Base-by-base conservation (phyloP, 2,329 filamentous ascomycete genomes). In the Helicocarpus griseus region DNA sequence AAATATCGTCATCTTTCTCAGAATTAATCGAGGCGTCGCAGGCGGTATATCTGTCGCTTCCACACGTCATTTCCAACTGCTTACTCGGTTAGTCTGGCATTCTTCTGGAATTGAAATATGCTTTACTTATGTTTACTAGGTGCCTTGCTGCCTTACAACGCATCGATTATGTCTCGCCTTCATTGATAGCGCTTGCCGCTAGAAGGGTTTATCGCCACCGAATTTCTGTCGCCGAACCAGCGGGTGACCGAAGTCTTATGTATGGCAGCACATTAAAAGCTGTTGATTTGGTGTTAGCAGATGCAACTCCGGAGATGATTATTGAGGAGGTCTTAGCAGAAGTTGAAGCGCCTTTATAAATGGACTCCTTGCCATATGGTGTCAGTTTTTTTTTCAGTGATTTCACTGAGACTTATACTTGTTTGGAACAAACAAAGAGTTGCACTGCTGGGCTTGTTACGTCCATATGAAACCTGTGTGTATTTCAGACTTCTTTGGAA, bases 161-260 rank as follows among this genome's bases (percentile, higher is more conserved):
- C 0, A 73, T 95, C 14, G 78, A 85, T 60, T 97, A 85, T 65
- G 83, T 88, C 4, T 89, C 90, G 0, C 91, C 93, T 0, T 86
- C 88, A 1, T 78, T 97, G 24, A 84, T 96, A 19, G 81, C 78
- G 6, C 75, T 98, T 43, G 93, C 93, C 4, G 83, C 85, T 1
- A 81, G 81, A 54, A 97, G 97, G 71, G 79, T 95, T 22, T 98
- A 95, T 63, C 77, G 86, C 17, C 93, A 98, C 70, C 83, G 89
- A 7, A 82, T 98, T 29, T 69, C 79, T 13, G 78, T 96, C 51
- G 81, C 85, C 0, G 69, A 71, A 1, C 78, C 87, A 1, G 78
- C 81, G 55, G 80, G 82, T 52, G 93, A 97, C 71, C 78, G 89
- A 45, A 96, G 89, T 65, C 78, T 95, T 73, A 88, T 95, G 66